Base-by-base conservation (phyloP, 2,329 filamentous ascomycete species). In the Hirsutella rhossiliensis region DNA sequence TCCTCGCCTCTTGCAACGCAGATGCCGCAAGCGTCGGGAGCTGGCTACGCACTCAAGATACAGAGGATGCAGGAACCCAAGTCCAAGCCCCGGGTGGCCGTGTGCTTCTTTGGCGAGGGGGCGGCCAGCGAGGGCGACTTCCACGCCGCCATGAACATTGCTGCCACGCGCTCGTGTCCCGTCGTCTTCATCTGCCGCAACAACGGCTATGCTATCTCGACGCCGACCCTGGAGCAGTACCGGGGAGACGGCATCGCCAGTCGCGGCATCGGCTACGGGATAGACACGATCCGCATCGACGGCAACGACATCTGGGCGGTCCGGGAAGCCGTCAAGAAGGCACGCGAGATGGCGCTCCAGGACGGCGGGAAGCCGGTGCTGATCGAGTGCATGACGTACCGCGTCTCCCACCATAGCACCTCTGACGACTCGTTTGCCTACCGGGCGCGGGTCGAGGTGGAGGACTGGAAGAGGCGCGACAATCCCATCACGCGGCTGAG, bases 401-500 rank as follows among this genome's bases (percentile, higher is more conserved):
- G 92, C n/a, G 89, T 97, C 38, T 90, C 86, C 7, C 88, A 98
- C 60, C 92, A 98, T 67, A 95, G 87, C 63, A 98, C 92, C 1
- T 92, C 85, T 0, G 92, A 98, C 58, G 92, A 98, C 65, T 92
- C 85, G 23, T 98, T 96, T 57, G 92, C 92, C 1, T 98, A 98
- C 67, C 84, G 92, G 9, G 88, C 89, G 2, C 80, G 84, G 23
- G 81, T 96, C 1, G 92, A 98, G 58, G 92, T 98, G 62, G 87
- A 95, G 59, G 87, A 94, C 60, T 95, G 88, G 88, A 94, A 94
- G 63, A 73, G 87, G 0, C 72, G 88, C 12, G 89, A 95, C 58
- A 95, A 95, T 56, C 88, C 88, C 2, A 83, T 95, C 42, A 87
- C 85, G 2, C 75, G 88, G 12, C 60, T 94, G 45, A 75, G 89